Conservation (phyloP, 495 filamentous ascomycete genomes). For the Xylaria palmicola region DNA sequence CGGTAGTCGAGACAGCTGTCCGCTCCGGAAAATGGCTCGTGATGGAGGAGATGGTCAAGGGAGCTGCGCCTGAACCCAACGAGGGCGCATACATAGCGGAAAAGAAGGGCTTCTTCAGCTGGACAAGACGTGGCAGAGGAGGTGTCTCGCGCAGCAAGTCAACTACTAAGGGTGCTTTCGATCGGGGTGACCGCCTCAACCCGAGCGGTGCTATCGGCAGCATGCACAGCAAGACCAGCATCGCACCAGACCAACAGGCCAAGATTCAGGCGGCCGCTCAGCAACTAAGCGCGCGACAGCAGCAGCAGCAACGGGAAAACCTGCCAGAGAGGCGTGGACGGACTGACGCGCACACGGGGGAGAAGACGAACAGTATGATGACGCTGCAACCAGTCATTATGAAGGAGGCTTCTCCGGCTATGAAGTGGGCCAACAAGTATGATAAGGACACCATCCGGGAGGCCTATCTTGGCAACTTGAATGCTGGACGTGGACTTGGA, state of each 20-base stretch:
- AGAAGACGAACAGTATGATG: constrained; percentile 88
- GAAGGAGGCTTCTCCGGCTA: constrained; percentile 83
- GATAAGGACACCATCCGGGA: constrained; percentile 81
- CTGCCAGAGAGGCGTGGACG: constrained; percentile 46
- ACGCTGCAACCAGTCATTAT: constrained; percentile 84
- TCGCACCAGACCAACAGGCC: constrained; percentile 88
- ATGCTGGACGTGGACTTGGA: constrained; percentile 61
- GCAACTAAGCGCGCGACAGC: constrained; percentile 64
- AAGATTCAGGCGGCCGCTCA: constrained; percentile 87
- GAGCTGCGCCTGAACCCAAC: constrained; percentile 81
- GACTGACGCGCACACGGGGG: constrained; percentile 50
- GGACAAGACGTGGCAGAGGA: constrained; percentile 66
- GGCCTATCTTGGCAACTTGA: constrained; percentile 72
- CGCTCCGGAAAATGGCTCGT: constrained; percentile 83
- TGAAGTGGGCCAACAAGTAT: constrained; percentile 93
- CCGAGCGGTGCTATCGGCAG: constrained; percentile 41
- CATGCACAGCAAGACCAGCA: constrained; percentile 77
- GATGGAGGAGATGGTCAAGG: constrained; percentile 94
- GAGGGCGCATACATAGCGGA: constrained; percentile 85
- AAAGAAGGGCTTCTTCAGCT: constrained; percentile 89
- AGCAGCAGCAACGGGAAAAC: constrained; percentile 34
- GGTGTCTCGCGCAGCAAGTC: constrained; percentile 68
- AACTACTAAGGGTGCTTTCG: constrained; percentile 47
- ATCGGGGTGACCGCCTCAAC: constrained; percentile 32
- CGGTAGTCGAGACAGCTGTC: constrained; percentile 85